Conservation (phyloP, 176 grass and related monocot species). For the Melocanna baccifera region DNA sequence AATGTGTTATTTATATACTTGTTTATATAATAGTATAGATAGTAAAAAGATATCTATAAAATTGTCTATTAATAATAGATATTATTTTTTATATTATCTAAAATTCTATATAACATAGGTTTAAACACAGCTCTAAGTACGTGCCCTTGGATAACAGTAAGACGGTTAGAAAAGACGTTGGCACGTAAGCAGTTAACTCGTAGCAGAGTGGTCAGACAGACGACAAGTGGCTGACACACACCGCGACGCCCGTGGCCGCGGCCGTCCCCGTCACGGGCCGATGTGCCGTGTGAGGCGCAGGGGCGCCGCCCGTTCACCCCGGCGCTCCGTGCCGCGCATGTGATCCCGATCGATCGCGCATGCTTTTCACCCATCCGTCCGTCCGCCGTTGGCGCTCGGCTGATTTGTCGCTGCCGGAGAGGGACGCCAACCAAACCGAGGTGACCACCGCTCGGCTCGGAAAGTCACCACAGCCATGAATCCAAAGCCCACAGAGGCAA, state of each 20-base stretch:
- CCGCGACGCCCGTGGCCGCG: neutral
- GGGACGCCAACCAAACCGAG: neutral
- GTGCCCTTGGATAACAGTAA: too few relatives aligned
- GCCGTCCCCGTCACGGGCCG: neutral
- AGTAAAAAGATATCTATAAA: too few relatives aligned
- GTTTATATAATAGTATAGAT: too few relatives aligned
- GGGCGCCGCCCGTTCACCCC: neutral
- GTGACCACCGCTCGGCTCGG: neutral
- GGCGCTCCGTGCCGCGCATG: neutral
- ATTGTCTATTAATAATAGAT: too few relatives aligned
- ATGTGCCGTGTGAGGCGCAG: neutral
- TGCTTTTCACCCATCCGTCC: neutral
- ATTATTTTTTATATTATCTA: too few relatives aligned
- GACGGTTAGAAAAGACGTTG: too few relatives aligned
- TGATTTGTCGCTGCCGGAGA: neutral
- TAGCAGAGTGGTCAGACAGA: neutral
- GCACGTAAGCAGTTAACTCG: too few relatives aligned
- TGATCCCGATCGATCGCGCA: neutral
- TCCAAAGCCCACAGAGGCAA: neutral
- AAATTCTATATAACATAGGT: too few relatives aligned
- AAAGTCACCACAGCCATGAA: slow-evolving; percentile 16
- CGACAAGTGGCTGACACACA: neutral
- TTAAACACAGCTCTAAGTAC: too few relatives aligned
- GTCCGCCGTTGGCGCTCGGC: neutral
- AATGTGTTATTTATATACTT: too few relatives aligned